Evolutionary conservation across 345 rosid genomes (phyloP), one percentile per base, ranked within the genome.

Genomic region (Salix purpurea): DNA sequence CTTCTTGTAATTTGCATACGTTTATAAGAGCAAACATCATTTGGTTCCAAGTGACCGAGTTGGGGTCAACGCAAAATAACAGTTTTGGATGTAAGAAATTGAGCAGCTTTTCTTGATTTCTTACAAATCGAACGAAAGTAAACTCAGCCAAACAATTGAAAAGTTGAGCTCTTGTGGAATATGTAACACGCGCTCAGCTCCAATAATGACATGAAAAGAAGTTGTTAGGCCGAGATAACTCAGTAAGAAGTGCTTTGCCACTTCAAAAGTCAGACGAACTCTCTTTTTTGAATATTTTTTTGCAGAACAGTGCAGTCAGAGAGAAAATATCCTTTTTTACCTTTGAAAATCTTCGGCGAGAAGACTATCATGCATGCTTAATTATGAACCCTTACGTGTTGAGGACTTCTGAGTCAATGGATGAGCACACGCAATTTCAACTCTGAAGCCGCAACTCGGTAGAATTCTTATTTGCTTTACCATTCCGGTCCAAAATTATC

Each of bases 131-230:
- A 48, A 48, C 15, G 54, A 48, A 48, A 14, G 54, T 13, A 14
- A 13, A 15, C 54, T 14, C 7, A 48, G 54, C 5, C 16, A 1
- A 10, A 40, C 44, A 40, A 1, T 40, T 40, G 44, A 40, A 40
- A 40, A 40, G 44, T 40, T 40, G 11, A 2, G 37, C 37, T 4
- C 34, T 32, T 4, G 34, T 32, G 2, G 34, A 32, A 32, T 32
- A 32, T 32, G 34, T 32, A 32, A 54, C 23, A 54, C 28, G n/a
- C 2, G 23, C 23, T 56, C 62, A 4, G 4, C 28, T 21, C 19
- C 74, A 71, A 71, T 71, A n/a, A 56, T 72, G 44, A 56, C 65
- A 34, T 4, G 13, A 56, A 36, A 36, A 72, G 62, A 23, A 36
- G 66, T 18, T 1, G 3, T 36, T 56, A 40, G 26, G 34, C 46